phyloP scores from a whole-genome alignment of 805 yeast genomes.

The Cyberlindnera subsufficiens region DNA sequence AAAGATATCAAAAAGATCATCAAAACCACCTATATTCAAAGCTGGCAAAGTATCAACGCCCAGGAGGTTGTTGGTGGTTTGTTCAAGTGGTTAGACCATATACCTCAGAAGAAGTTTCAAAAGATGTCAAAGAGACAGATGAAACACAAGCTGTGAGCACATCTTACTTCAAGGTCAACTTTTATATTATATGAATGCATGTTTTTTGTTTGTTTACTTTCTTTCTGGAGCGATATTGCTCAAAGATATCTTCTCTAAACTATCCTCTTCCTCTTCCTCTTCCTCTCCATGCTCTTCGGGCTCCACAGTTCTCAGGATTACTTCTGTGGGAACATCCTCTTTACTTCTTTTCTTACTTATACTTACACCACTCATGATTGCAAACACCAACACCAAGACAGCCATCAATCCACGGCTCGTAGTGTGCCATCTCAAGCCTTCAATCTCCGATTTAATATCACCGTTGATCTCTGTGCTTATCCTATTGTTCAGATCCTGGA shows the following conservation, averaged over 20 bases:
- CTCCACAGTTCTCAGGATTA: constrained; percentile 26
- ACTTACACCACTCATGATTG: constrained; percentile 49
- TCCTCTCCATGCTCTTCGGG: constrained; percentile 26
- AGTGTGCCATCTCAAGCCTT: constrained; percentile 86
- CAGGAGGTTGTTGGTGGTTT: constrained; percentile 67
- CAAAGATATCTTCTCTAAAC: constrained; percentile 2
- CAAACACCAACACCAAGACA: constrained; percentile 57
- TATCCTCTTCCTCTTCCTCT: constrained; percentile 18
- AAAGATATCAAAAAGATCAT: constrained; percentile 38
- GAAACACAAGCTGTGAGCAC: constrained; percentile 52
- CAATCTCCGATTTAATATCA: constrained; percentile 81
- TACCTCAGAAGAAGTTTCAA: constrained; percentile 64
- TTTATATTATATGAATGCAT: not conserved
- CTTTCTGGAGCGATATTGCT: not conserved
- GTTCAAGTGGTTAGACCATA: constrained; percentile 62
- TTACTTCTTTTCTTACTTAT: constrained; percentile 30
- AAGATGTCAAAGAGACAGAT: constrained; percentile 47
- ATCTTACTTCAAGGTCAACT: no score
- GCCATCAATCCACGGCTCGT: constrained; percentile 84
- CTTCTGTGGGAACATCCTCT: constrained; percentile 28
- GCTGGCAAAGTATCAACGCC: constrained; percentile 46
- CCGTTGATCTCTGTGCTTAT: constrained; percentile 78
- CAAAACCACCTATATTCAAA: constrained; percentile 23
- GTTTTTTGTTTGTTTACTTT: not conserved
- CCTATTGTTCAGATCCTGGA: constrained; percentile 80